Base-by-base conservation (phyloP, 331 rosid genomes). In the Quercus lobata region DNA sequence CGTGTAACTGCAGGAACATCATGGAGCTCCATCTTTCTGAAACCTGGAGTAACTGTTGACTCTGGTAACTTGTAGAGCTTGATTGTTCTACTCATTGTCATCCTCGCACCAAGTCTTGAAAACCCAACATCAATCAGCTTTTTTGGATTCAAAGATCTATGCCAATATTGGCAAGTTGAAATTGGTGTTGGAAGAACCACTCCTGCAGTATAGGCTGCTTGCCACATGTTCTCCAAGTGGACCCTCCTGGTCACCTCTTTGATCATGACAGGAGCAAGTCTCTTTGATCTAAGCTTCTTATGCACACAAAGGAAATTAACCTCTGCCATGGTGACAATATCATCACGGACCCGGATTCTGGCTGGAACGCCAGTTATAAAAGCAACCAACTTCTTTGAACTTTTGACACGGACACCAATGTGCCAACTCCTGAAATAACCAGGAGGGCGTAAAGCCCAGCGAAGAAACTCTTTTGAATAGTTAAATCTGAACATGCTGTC, bases 241-340 rank as follows among this genome's bases (percentile, higher is more conserved):
- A 79, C 82, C 77, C 82, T 79, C 55, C 82, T 71, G 34, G 82
- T 79, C 22, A 79, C 82, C 73, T 79, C 82, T 72, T 79, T 79
- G 82, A 79, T 79, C 82, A 79, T 79, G 49, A 79, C 82, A 79
- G 82, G 82, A 37, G 82, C 77, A 57, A 79, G 82, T 60, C 82
- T 54, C 82, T 79, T 79, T 60, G 82, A 44, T 49, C 82, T 79
- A 10, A 79, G 82, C 37, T 60, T 79, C 76, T 79, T 79, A 79
- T 79, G 82, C 22, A 79, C 82, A 21, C 82, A 79, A 6, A 79
- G 73, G 82, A 79, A 79, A 72, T 79, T 79, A 21, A 79, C 62
- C 72, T 79, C 82, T 29, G 82, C 82, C 82, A 79, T 79, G 65
- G 34, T 72, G 19, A 79, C 82, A 71, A 72, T 62, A 30, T 30